Evolutionary conservation across 352 stramenopile species (phyloP).

Genomic region (Hyaloperonospora brassicae): DNA sequence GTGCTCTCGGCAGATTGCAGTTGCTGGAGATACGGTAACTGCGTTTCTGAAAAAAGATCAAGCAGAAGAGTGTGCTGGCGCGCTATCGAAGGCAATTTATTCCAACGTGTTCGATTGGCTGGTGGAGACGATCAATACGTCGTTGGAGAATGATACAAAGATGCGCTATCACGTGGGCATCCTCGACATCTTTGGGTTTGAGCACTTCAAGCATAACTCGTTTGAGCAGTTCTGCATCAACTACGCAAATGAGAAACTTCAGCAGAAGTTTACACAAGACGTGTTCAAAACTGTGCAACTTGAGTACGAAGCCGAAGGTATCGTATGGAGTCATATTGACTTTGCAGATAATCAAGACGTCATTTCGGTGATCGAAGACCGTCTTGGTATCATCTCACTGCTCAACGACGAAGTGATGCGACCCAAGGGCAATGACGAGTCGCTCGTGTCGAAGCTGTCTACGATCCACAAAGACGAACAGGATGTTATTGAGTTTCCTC

Average conservation of each 20-base stretch:
- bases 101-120: conserved; percentile 95
- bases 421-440: conserved; percentile 80
- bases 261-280: conserved; percentile 89
- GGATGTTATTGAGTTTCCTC: conserved; percentile 72
- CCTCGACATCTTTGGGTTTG: conserved; percentile 93
- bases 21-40: conserved; percentile 59
- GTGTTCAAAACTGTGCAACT: conserved; percentile 86
- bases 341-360: conserved; percentile 88
- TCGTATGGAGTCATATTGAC: conserved; percentile 91
- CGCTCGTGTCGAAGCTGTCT: conserved; percentile 66
- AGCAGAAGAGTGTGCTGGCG: conserved; percentile 88
- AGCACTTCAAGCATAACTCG: conserved; percentile 91
- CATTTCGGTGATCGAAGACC: conserved; percentile 80
- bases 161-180: conserved; percentile 78
- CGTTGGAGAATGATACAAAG: conserved; percentile 48
- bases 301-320: conserved; percentile 86
- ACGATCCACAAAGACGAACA: conserved; percentile 73
- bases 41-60: conserved; percentile 79
- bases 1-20: conserved; percentile 75
- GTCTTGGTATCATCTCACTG: conserved; percentile 83
- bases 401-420: conserved; percentile 87
- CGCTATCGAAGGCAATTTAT: conserved; percentile 94
- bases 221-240: conserved; percentile 94
- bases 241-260: conserved; percentile 89
- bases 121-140: conserved; percentile 82